These are phyloP conservation scores for Fusarium praegraminearum DNA, from an alignment of 2,329 filamentous ascomycete species.

Conservation along the genomic window DNA sequence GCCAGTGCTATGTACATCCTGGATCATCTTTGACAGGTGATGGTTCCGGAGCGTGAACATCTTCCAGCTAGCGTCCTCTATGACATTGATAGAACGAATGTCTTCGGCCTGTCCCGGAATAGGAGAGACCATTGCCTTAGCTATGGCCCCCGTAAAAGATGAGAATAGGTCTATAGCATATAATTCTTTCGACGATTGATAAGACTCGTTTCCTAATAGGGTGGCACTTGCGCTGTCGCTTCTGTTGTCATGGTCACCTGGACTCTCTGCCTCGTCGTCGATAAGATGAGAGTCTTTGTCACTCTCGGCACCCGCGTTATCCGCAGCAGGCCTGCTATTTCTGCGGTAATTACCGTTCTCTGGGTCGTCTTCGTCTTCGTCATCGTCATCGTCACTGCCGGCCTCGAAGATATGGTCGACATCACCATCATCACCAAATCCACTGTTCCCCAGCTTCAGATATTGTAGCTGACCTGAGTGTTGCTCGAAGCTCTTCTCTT, in stretches of 20 bases:
- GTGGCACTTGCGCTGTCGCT: accelerated
- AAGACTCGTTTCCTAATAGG: not conserved
- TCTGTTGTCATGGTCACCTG: accelerated
- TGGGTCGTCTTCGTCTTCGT: not conserved
- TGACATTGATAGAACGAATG: not conserved
- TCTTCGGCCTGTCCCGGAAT: not conserved
- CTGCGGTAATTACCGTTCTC: accelerated
- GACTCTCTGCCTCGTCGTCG: no score
- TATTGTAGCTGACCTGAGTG: not conserved
- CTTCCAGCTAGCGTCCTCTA: not conserved
- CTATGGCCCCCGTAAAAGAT: not conserved
- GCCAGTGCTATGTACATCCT: not conserved
- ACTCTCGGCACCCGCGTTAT: no score
- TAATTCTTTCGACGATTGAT: not conserved
- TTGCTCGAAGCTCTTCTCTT: accelerated
- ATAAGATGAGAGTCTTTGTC: not conserved
- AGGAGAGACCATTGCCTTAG: not conserved
- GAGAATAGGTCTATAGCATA: not conserved
- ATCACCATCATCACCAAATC: not conserved
- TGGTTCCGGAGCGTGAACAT: not conserved
- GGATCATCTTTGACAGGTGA: not conserved
- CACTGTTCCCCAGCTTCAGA: not conserved
- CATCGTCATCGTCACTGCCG: not conserved
- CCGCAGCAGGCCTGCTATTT: no score
- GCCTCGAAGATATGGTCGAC: no score